Evolutionary conservation across 2,329 filamentous ascomycete species (phyloP).

Genomic region (Sporothrix mexicana): DNA sequence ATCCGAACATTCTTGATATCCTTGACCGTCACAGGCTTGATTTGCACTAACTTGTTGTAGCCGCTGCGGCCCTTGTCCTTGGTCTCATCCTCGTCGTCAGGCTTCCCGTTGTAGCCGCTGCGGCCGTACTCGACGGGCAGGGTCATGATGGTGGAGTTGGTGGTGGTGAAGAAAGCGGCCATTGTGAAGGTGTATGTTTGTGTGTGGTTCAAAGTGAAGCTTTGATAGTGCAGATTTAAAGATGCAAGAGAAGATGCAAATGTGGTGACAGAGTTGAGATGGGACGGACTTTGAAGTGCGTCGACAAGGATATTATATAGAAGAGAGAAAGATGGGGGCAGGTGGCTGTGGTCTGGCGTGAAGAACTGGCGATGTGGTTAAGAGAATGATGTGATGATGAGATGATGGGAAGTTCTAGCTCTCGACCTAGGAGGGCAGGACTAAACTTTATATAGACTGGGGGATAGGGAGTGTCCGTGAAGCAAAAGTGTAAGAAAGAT

Average conservation of each 20-base stretch:
- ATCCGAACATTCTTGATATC: neutral
- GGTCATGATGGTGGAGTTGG: conserved; percentile 41
- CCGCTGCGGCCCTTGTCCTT: conserved; percentile 53
- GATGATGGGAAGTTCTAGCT: conserved; percentile 23
- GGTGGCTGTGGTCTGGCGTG: neutral
- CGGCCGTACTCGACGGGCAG: conserved; percentile 50
- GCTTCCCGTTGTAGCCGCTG: conserved; percentile 51
- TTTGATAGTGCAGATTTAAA: neutral
- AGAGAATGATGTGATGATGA: conserved; percentile 28
- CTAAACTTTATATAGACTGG: conserved; percentile 30
- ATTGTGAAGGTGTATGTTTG: conserved; percentile 31
- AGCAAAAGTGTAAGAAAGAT: neutral
- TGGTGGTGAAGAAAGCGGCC: conserved; percentile 47
- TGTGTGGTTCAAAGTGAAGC: neutral
- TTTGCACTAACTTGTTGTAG: conserved; percentile 51
- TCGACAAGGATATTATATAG: conserved; percentile 30
- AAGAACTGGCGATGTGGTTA: conserved; percentile 17
- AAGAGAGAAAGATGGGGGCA: neutral
- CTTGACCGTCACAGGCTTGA: neutral
- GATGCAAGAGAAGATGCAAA: neutral
- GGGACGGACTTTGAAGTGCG: conserved; percentile 3
- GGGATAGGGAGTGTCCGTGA: neutral
- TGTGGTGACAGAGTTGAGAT: neutral
- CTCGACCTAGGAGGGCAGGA: conserved; percentile 4
- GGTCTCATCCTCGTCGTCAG: conserved; percentile 44